Conservation (phyloP, 345 rosid species). For the Murraya paniculata region DNA sequence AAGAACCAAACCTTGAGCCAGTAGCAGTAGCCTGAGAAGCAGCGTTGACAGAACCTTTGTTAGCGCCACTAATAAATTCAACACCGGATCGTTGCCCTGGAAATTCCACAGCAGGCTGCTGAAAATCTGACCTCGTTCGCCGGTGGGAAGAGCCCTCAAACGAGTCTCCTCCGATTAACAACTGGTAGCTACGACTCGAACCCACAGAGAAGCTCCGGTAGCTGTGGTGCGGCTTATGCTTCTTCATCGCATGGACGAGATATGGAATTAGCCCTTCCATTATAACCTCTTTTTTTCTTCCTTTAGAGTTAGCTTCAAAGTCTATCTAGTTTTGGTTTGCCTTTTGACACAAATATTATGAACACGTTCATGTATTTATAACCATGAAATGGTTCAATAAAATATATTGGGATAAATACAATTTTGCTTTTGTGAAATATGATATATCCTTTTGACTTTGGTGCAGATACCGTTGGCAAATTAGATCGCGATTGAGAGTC, state of each 20-base stretch:
- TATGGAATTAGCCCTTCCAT: slow-evolving; percentile 80
- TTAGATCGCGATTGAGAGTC: not conserved
- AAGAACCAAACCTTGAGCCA: slow-evolving; percentile 7
- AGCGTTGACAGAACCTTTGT: not conserved
- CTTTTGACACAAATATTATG: not conserved
- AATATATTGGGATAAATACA: not conserved
- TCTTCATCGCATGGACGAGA: slow-evolving; percentile 43
- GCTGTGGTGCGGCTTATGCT: not conserved
- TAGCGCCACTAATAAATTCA: slow-evolving; percentile 10
- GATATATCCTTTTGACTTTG: not conserved
- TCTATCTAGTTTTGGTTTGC: not conserved
- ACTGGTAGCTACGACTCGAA: slow-evolving; percentile 62
- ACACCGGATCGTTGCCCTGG: slow-evolving; percentile 27
- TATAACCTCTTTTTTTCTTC: not conserved
- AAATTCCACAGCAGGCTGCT: slow-evolving; percentile 32
- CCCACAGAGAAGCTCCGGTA: slow-evolving; percentile 29
- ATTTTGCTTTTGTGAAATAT: not conserved
- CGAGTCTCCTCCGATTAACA: slow-evolving; percentile 35
- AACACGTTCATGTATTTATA: not conserved
- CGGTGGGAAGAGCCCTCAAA: slow-evolving; percentile 29
- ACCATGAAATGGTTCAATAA: not conserved
- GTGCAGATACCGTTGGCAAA: not conserved
- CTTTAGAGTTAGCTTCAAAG: not conserved
- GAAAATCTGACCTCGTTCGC: slow-evolving; percentile 46
- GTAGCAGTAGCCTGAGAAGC: not conserved